Evolutionary conservation across 306 rosid species (phyloP).

Genomic region (Vigna unguiculata): DNA sequence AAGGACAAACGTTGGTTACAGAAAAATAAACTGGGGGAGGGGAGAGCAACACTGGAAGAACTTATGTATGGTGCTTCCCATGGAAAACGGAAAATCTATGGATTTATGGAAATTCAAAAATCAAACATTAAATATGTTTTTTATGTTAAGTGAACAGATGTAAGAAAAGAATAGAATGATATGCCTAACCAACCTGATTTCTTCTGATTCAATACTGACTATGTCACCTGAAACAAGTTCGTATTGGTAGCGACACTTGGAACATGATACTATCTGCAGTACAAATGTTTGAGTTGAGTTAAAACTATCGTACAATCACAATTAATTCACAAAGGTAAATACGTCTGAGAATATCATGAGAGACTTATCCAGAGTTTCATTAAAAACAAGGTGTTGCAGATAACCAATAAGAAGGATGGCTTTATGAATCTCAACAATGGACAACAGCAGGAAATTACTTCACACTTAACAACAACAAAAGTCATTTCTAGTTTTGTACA

Average conservation of each 20-base stretch:
- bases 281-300: constrained; percentile 29
- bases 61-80: constrained; percentile 27
- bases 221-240: constrained; percentile 91
- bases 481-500: constrained; percentile 11
- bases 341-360: not conserved
- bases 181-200: constrained; percentile 78
- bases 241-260: constrained; percentile 89
- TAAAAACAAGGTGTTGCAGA: not conserved
- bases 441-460: not conserved
- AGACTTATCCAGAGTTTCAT: constrained; percentile 14
- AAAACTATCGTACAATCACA: constrained; percentile 6
- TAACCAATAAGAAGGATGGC: not conserved
- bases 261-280: constrained; percentile 92
- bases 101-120: constrained; percentile 34
- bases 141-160: constrained; percentile 16
- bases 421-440: constrained; percentile 36
- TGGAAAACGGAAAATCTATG: constrained; percentile 2
- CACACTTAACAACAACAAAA: constrained; percentile 17
- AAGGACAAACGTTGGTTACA: constrained; percentile 26
- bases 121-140: not conserved
- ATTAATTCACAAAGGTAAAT: not conserved
- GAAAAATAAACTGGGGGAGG: not conserved
- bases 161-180: constrained; percentile 36
- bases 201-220: constrained; percentile 84
- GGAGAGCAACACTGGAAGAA: constrained; percentile 7